Evolutionary conservation across 495 filamentous ascomycete species (phyloP), one percentile per base, ranked within the genome.

Genomic region (Massariosphaeria phaeospora): DNA sequence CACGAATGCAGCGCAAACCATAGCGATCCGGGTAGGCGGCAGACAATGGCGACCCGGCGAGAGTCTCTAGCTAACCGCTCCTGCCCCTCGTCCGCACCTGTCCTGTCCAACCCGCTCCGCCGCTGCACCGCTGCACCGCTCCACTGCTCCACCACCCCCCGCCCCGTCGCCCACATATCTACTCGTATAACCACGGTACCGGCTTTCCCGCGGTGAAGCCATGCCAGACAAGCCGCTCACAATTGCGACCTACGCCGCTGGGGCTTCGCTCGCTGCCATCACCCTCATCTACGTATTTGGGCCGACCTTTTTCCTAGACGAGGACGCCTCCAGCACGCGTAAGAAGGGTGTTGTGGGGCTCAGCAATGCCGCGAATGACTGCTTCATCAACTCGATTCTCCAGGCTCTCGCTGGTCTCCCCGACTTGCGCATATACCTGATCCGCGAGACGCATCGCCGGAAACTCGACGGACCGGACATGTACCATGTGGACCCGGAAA

Each of bases 301-400:
- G 2, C 93, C 93, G 4, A 96, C 94, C 29, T 96, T 88, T 71
- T 88, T 95, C 63, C 81, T 97, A 64, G 91, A 98, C 71, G 79
- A 80, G 56, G 86, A 89, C 23, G 73, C 77, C 43, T 60, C 61
- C 76, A 82, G 18, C 77, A 76, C 46, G 76, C 80, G 24, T 75
- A 95, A 91, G 71, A 91, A 89, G 67, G 86, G 86, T 54, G 85
- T 90, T 38, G 91, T 99, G 18, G 93, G 93, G 36, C 77, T 99
- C 23, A 75, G 76, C 13, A 99, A 99, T 64, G 80, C 89, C 3
- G 94, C 91, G 52, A 97, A 97, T 73, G 94, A 99, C 70, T 99
- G 93, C 75, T 99, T 97, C 74, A 96, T 99, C 74, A 99, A 99
- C 70, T 96, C 91, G 20, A 85, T 95, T 20, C 78, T 97, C 29